These are phyloP conservation scores for Chaetothyriales sp. DNA, from an alignment of 2,329 filamentous ascomycete species.

Conservation along the genomic window DNA sequence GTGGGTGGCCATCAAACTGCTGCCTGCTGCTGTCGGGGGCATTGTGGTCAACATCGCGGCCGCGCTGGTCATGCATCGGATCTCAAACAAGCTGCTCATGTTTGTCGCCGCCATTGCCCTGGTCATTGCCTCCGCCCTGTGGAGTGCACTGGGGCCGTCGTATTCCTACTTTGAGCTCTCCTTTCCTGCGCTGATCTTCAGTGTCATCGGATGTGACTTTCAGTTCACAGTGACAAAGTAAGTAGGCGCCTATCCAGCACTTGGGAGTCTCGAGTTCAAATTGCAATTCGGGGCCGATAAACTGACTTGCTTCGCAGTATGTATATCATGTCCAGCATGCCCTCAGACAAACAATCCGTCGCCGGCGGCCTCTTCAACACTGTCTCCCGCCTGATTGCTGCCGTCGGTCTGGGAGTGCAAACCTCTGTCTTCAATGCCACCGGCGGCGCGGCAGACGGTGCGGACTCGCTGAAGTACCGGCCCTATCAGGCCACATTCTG, in stretches of 20 bases:
- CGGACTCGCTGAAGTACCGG: conserved; percentile 8
- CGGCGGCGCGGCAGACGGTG: conserved; percentile 8
- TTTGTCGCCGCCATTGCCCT: conserved; percentile 34
- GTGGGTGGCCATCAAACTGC: conserved; percentile 44
- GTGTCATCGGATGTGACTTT: conserved; percentile 52
- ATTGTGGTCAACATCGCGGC: conserved; percentile 49
- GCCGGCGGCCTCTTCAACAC: conserved; percentile 56
- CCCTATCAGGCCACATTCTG: conserved; percentile 18
- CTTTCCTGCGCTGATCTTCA: conserved; percentile 46
- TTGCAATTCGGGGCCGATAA: no score
- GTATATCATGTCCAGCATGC: conserved; percentile 54
- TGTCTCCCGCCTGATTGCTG: conserved; percentile 43
- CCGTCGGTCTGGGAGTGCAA: conserved; percentile 45
- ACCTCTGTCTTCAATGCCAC: conserved; percentile 32
- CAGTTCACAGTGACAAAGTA: conserved; percentile 54
- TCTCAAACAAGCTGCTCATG: conserved; percentile 52
- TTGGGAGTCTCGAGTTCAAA: no score
- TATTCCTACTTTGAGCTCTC: conserved; percentile 50
- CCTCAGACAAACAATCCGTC: conserved; percentile 47
- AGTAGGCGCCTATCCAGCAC: no score
- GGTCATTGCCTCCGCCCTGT: conserved; percentile 33
- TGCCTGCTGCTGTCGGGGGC: conserved; percentile 51
- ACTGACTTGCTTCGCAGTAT: conserved; percentile 26
- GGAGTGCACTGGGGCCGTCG: conserved; percentile 40
- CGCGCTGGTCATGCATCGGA: conserved; percentile 44